Evolutionary conservation across 371 early-diverging fungal genomes (phyloP).

Genomic region (Gilbertella persicaria): DNA sequence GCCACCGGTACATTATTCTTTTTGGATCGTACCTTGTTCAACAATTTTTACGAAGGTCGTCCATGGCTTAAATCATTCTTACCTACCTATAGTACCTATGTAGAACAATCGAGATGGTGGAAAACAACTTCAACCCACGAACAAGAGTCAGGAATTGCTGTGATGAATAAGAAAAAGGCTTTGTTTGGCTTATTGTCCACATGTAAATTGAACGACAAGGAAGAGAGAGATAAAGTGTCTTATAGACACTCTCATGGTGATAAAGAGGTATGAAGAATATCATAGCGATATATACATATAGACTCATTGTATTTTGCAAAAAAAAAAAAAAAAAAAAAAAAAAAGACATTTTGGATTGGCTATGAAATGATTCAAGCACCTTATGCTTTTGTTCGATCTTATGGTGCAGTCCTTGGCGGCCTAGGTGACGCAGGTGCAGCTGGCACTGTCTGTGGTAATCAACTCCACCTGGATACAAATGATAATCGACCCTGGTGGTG

Average conservation of each 20-base stretch:
- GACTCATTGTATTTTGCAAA: not conserved
- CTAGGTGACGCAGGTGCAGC: slow-evolving; percentile 46
- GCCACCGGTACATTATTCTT: slow-evolving; percentile 65
- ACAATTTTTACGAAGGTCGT: slow-evolving; percentile 34
- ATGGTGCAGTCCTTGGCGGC: slow-evolving; percentile 59
- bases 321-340: too few relatives aligned
- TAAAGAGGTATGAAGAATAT: slow-evolving; percentile 61
- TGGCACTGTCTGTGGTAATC: slow-evolving; percentile 55
- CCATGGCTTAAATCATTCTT: slow-evolving; percentile 51
- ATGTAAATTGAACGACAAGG: slow-evolving; percentile 59
- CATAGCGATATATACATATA: not conserved
- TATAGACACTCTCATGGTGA: slow-evolving; percentile 57
- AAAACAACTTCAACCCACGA: slow-evolving; percentile 51
- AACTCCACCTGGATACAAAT: slow-evolving; percentile 42
- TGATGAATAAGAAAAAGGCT: slow-evolving; percentile 57
- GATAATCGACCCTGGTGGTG: slow-evolving; percentile 49
- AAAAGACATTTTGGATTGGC: slow-evolving; percentile 65
- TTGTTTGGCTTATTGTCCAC: slow-evolving; percentile 56
- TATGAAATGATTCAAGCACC: slow-evolving; percentile 61
- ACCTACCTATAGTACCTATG: slow-evolving; percentile 44
- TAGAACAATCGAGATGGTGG: slow-evolving; percentile 50
- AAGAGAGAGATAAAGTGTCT: slow-evolving; percentile 47
- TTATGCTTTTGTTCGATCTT: slow-evolving; percentile 53
- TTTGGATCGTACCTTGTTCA: slow-evolving; percentile 60
- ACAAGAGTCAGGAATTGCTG: slow-evolving; percentile 66